Evolutionary conservation across 805 yeast genomes (phyloP), one percentile per base, ranked within the genome.

Genomic region (Yamadazyma takamatsuzukensis): DNA sequence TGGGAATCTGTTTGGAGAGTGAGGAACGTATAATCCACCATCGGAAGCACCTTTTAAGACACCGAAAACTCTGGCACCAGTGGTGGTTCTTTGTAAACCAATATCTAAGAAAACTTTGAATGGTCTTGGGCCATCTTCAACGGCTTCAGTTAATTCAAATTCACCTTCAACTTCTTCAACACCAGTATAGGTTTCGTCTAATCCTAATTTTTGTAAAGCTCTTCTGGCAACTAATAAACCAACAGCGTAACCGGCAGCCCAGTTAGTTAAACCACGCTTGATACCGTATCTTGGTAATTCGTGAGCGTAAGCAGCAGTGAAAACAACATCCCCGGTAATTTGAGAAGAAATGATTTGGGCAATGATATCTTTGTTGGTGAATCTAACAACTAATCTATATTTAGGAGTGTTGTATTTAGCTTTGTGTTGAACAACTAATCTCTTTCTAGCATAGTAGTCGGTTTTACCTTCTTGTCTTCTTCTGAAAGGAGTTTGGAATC

Each of bases 381-480:
- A 86, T 80, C 98, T 88, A 53, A 93, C 97, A 52, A 93, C 98
- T 64, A 93, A 80, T 83, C 98, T 89, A 86, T 90, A 93, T 80
- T 93, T 93, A 75, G 98, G 98, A 66, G 96, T 69, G 83, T 80
- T 82, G 94, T 93, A 93, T 80, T 93, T 93, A 69, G 96, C 96
- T 89, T 93, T 93, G 93, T 90, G 96, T 79, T 93, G 98, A 62
- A 97, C 79, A 64, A 93, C 93, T 67, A 93, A 78, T 78, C 97
- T 88, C 95, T 93, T 93, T 83, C 98, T 89, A 72, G 93, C 96
- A 82, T 89, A 93, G 95, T 89, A 93, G 73, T 93, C 98, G 68
- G 98, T 93, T 82, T 93, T 93, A 78, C 98, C 98, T 78, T 93
- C 97, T 71, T 95, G 86, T 84, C 98, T 86, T 82, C 98, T 89